These are phyloP conservation scores for Arachnomyces sp. DNA, from an alignment of 2,329 filamentous ascomycete genomes.

Conservation along the genomic window DNA sequence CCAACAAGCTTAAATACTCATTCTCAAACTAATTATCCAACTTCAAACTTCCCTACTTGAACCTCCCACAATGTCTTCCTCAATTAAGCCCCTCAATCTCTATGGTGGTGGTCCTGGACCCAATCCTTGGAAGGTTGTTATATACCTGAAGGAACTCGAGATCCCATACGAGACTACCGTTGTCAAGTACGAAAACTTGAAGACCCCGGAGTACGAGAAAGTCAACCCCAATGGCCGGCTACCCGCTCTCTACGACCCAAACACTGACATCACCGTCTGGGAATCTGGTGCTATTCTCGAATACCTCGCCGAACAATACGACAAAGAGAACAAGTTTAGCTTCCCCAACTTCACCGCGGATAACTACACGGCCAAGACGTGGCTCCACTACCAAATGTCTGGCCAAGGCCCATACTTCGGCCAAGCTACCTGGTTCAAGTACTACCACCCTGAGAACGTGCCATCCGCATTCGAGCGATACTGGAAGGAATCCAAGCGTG, in stretches of 20 bases:
- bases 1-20: no score
- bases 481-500: constrained; percentile 35
- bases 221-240: constrained; percentile 29
- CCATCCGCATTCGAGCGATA: constrained; percentile 38
- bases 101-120: constrained; percentile 17
- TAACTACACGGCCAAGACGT: constrained; percentile 34
- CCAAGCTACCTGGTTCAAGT: constrained; percentile 37
- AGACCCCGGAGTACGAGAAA: constrained; percentile 19
- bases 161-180: constrained; percentile 22
- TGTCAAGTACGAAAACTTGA: constrained; percentile 19
- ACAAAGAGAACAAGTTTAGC: constrained; percentile 30
- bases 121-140: constrained; percentile 24
- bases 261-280: constrained; percentile 34
- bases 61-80: no score
- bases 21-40: no score
- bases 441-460: constrained; percentile 36
- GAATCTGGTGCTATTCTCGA: constrained; percentile 39
- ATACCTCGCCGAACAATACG: constrained; percentile 39
- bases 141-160: constrained; percentile 24
- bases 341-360: constrained; percentile 28
- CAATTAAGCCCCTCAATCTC: constrained; percentile 12
- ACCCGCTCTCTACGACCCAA: constrained; percentile 29
- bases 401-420: constrained; percentile 45
- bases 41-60: no score
- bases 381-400: constrained; percentile 38